A percentile compares a stretch with the other conserved stretches of the same genome.
phyloP scores from a whole-genome alignment of 352 stramenopile genomes.

The Albugo candida region DNA sequence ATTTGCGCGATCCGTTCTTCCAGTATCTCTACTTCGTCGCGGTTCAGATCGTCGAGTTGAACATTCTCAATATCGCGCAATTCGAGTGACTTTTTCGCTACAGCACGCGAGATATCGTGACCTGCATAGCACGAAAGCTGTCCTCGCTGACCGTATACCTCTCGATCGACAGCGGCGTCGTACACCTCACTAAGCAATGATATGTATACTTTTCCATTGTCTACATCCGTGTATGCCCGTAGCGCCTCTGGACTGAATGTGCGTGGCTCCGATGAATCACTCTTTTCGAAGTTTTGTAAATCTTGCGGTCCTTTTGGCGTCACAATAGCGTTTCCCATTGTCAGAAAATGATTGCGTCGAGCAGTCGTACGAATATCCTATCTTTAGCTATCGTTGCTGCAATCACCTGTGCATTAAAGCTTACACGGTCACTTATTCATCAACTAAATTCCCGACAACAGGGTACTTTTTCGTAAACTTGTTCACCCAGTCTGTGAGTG shows the following conservation, averaged over 20 bases:
- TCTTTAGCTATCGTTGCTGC: too few species aligned
- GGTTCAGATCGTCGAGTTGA: slow-evolving; percentile 25
- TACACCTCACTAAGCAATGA: slow-evolving; percentile 84
- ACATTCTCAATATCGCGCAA: slow-evolving; percentile 33
- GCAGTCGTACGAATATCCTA: too few species aligned
- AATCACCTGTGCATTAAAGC: not conserved
- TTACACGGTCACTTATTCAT: not conserved
- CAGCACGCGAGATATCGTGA: slow-evolving; percentile 74
- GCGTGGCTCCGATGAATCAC: too few species aligned
- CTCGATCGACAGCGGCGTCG: slow-evolving; percentile 73
- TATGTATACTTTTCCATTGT: slow-evolving; percentile 51
- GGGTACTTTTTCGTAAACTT: slow-evolving; percentile 93
- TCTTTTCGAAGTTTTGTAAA: too few species aligned
- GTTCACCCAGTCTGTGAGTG: slow-evolving; percentile 90
- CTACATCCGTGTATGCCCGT: too few species aligned
- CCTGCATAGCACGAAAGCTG: slow-evolving; percentile 77
- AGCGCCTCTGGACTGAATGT: too few species aligned
- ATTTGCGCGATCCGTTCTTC: slow-evolving; percentile 79
- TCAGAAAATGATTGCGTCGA: too few species aligned
- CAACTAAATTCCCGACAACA: slow-evolving; percentile 73
- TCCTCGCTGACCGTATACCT: slow-evolving; percentile 82
- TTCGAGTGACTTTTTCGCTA: slow-evolving; percentile 77
- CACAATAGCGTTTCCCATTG: too few species aligned
- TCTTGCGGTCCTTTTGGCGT: too few species aligned
- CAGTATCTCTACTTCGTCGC: slow-evolving; percentile 11